Base-by-base conservation (phyloP, 805 yeast species). In the Teunomyces barrocoloradensis region DNA sequence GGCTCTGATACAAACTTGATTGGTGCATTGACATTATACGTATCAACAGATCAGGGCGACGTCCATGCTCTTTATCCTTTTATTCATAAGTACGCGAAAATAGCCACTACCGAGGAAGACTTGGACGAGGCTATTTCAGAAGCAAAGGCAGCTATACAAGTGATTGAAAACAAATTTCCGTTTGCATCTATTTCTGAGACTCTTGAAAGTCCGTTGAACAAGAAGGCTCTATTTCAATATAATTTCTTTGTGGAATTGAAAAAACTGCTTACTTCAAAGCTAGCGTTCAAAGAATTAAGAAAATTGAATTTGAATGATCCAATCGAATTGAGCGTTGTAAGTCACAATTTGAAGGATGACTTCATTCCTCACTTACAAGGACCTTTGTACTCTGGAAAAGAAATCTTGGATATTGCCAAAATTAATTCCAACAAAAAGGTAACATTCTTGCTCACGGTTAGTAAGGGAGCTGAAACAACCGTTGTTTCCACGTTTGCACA, bases 31-130 rank as follows among this genome's bases (percentile, higher is more conserved):
- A 63, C 71, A 1, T 58, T 69, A 36, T 68, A 67, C 45, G 52
- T 68, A 1, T 33, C 66, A 1, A 47, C 69, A 6, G 43, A 48
- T 7, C 32, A 44, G 11, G 55, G 59, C 0, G 46, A 60, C 13
- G 43, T 67, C 1, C 65, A 52, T 48, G 61, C 67, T 2, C 50
- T 67, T 15, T 66, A 55, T 46, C 74, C 73, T 5, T 65, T 64
- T 45, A 35, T 60, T 1, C 47, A 52, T 34, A 46, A 48, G 15
- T 42, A 29, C 12, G 52, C 59, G 0, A 49, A 38, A 11, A 44
- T 65, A 12, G 58, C 55, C n/a, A 48, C 59, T 2, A 51, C 60
- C 3, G 43, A 46, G 28, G 44, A 42, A 6, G 50, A 48, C 7
- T 44, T 61, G n/a, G 50, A 50, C 11, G 47, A 47, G 2, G 54